Conservation (phyloP, 2,329 filamentous ascomycete species). For the Coccinonectria pachysandricola region DNA sequence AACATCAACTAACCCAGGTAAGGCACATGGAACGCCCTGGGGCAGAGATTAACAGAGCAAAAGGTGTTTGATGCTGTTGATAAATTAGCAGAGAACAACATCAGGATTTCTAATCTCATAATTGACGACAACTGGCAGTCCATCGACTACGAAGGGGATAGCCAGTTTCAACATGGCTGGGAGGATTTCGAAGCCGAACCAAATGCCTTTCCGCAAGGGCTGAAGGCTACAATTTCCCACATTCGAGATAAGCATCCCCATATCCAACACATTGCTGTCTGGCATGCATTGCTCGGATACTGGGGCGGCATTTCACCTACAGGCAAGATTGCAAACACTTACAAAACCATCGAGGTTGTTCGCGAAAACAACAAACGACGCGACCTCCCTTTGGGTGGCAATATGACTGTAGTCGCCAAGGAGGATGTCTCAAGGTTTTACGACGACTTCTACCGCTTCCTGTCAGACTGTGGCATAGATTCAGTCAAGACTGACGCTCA, state of each 20-base stretch:
- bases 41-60: constrained; percentile 69
- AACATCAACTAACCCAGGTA: too few species aligned
- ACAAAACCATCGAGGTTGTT: constrained; percentile 59
- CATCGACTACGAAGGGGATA: constrained; percentile 42
- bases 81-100: constrained; percentile 56
- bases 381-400: constrained; percentile 44
- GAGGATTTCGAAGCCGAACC: constrained; percentile 77
- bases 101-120: constrained; percentile 76
- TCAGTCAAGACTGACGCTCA: constrained; percentile 91
- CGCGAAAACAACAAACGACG: constrained; percentile 36
- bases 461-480: constrained; percentile 64
- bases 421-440: constrained; percentile 71
- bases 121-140: constrained; percentile 98
- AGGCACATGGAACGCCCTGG: constrained; percentile 89
- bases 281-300: constrained; percentile 84
- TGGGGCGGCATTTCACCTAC: constrained; percentile 80
- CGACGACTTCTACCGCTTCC: constrained; percentile 81
- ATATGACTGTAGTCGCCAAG: constrained; percentile 62
- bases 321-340: constrained; percentile 64
- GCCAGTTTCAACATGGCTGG: constrained; percentile 56
- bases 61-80: constrained; percentile 71
- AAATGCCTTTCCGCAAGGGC: constrained; percentile 66
- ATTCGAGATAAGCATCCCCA: constrained; percentile 61
- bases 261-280: constrained; percentile 79
- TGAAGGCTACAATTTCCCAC: constrained; percentile 58